These are phyloP conservation scores for Hygrophorus russula DNA, from an alignment of 768 basidiomycete genomes.

Conservation along the genomic window DNA sequence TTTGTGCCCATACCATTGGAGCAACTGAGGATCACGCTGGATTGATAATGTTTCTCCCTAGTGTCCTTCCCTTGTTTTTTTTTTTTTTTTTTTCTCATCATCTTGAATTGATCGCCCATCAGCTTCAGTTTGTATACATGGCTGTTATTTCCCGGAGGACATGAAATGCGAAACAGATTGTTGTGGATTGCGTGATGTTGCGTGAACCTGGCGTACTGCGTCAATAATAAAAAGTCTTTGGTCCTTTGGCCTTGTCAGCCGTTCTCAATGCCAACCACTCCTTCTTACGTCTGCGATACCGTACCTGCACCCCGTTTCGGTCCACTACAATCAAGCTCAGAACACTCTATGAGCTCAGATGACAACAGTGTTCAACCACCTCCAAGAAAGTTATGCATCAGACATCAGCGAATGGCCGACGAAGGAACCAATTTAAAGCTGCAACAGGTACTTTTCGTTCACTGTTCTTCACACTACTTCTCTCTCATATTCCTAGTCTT, in stretches of 20 bases:
- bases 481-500: conserved; percentile 54
- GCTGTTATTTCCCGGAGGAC: conserved; percentile 11
- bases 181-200: conserved; percentile 11
- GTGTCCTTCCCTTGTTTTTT: conserved; percentile 13
- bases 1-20: conserved; percentile 98
- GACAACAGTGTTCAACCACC: conserved; percentile 20
- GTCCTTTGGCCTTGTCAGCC: too few relatives aligned
- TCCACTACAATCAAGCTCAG: conserved; percentile 4
- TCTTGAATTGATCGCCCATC: conserved; percentile 32
- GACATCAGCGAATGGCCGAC: conserved; percentile 96
- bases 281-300: conserved; percentile 58
- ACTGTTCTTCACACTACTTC: too few relatives aligned
- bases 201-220: neutral
- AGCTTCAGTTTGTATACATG: conserved; percentile 15
- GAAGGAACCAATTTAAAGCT: conserved; percentile 87
- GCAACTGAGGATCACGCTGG: conserved; percentile 87
- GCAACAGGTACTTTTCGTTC: conserved; percentile 55
- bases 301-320: conserved; percentile 53
- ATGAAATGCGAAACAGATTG: conserved; percentile 8
- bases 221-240: neutral
- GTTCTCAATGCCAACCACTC: conserved; percentile 16
- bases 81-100: conserved; percentile 32
- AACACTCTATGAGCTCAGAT: conserved; percentile 20
- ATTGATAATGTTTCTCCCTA: conserved; percentile 35
- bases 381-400: conserved; percentile 76